These are phyloP conservation scores for Euphorbia tirucalli DNA, from an alignment of 345 rosid species.

Conservation along the genomic window DNA sequence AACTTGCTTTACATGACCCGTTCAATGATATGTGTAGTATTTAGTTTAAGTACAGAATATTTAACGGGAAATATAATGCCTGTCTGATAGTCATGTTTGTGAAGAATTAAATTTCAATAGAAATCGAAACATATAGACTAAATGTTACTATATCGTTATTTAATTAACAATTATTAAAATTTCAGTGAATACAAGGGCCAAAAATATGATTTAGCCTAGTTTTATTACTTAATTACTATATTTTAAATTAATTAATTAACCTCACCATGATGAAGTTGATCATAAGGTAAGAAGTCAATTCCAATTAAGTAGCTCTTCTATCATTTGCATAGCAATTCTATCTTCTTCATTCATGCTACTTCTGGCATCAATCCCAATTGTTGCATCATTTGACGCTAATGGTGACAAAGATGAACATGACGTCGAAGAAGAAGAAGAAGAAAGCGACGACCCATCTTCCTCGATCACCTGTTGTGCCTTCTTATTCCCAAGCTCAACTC, in stretches of 20 bases:
- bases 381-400: not conserved
- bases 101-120: too few relatives aligned
- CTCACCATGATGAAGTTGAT: not conserved
- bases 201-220: too few relatives aligned
- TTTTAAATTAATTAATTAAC: not conserved
- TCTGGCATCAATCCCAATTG: conserved; percentile 17
- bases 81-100: too few relatives aligned
- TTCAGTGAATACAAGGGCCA: too few relatives aligned
- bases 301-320: conserved; percentile 68
- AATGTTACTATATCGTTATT: too few relatives aligned
- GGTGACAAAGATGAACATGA: conserved; percentile 1
- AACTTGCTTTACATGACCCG: too few relatives aligned
- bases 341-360: conserved; percentile 48
- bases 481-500: conserved; percentile 51
- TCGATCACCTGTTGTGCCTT: conserved; percentile 13
- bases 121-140: too few relatives aligned
- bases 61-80: too few relatives aligned
- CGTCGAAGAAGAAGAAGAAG: conserved; percentile 11
- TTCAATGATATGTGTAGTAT: too few relatives aligned
- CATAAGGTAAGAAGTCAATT: conserved; percentile 32
- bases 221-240: too few relatives aligned
- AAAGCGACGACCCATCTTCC: conserved; percentile 7
- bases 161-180: too few relatives aligned
- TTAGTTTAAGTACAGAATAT: too few relatives aligned
- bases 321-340: conserved; percentile 64